Base-by-base conservation (phyloP, 495 filamentous ascomycete species). In the Oidiodendron maius region DNA sequence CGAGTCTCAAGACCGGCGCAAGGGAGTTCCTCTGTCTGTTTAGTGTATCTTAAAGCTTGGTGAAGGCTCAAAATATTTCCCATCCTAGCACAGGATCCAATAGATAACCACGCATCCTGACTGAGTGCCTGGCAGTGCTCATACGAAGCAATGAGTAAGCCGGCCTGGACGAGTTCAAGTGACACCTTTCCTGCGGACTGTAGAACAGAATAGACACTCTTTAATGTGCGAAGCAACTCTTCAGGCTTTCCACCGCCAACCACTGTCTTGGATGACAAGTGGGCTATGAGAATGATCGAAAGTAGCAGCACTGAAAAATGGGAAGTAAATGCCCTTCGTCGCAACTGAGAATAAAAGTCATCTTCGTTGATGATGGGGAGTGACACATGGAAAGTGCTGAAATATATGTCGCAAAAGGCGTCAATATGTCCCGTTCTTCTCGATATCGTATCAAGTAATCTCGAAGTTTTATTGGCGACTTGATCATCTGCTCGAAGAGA, bases 51-150 rank as follows among this genome's bases (percentile, higher is more conserved):
- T 1, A 50, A 13, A 3, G 20, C 22, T n/a, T 23, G 34, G 20
- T 54, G 46, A 4, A 58, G 25, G 0, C 47, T 44, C 13, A 54
- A n/a, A 8, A 44, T 12, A 15, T 53, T 43, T 9, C 35, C 50
- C 28, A 54, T 48, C 18, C 51, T 38, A 6, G 47, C 51, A 40
- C 55, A 58, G n/a, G 21, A n/a, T 1, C 50, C 51, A 24, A 58
- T 20, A 23, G 46, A 26, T 3, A 51, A 21, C 42, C 46, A 51
- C 2, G 55, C 46, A 18, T 47, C 43, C 17, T 48, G 28, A 34
- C 47, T 34, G 3, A 53, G 30, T 5, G 37, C 48, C 28, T 58
- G 51, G 40, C 42, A 51, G 39, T 50, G 37, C 28, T 58, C 55
- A 30, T 48, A 58, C 10, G 26, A 22, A 6, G 55, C 55, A 46